These are phyloP conservation scores for Craterostigma plantagineum DNA, from an alignment of 257 asterid genomes.

Conservation along the genomic window DNA sequence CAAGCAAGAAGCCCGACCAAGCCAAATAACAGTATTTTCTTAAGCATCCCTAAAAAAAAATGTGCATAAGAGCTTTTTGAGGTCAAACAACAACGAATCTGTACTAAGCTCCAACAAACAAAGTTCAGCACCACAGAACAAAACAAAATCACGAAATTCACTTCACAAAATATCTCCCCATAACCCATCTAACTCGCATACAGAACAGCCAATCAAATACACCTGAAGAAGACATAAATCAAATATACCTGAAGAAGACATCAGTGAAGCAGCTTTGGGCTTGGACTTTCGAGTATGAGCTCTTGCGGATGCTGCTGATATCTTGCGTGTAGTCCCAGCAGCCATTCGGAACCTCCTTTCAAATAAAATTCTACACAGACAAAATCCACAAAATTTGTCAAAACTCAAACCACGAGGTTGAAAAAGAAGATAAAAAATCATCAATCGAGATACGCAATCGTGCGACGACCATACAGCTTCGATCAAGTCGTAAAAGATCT, in stretches of 20 bases:
- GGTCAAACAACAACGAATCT: too few relatives aligned
- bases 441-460: too few relatives aligned
- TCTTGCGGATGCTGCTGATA: conserved; percentile 88
- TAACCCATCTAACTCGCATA: conserved; percentile 2
- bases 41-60: conserved; percentile 45
- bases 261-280: conserved; percentile 12
- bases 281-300: conserved; percentile 48
- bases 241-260: too few relatives aligned
- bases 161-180: not conserved
- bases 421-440: too few relatives aligned
- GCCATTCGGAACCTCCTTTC: too few relatives aligned
- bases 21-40: conserved; percentile 33
- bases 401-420: too few relatives aligned
- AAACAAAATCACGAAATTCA: conserved; percentile 3
- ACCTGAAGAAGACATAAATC: conserved; percentile 49
- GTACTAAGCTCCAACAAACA: too few relatives aligned
- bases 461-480: too few relatives aligned
- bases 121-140: too few relatives aligned
- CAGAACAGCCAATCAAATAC: not conserved
- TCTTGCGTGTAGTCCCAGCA: conserved; percentile 32
- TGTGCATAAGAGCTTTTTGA: conserved; percentile 1
- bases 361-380: too few relatives aligned
- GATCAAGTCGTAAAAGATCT: too few relatives aligned
- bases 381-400: too few relatives aligned
- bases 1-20: conserved; percentile 47